These are phyloP conservation scores for Albugo laibachii DNA, from an alignment of 352 stramenopile species.

Conservation along the genomic window DNA sequence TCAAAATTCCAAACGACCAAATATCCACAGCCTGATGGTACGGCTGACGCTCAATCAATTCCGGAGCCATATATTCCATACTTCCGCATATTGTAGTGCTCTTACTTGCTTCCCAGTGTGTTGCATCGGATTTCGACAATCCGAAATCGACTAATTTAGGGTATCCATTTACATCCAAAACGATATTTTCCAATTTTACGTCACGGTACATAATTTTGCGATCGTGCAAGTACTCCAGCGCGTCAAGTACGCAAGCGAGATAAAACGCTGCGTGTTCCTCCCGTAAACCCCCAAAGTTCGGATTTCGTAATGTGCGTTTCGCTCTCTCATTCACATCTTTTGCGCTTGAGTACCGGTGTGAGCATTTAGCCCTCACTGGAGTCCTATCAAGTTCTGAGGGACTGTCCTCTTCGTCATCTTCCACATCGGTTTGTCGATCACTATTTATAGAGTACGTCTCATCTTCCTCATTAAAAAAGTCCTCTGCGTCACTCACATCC, in stretches of 20 bases:
- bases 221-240: slow-evolving; percentile 72
- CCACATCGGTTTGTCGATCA: neutral
- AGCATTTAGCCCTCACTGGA: slow-evolving; percentile 4
- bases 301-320: slow-evolving; percentile 15
- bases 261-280: slow-evolving; percentile 88
- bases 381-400: neutral
- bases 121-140: slow-evolving; percentile 28
- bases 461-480: slow-evolving; percentile 4
- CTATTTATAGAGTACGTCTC: slow-evolving; percentile 2
- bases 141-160: slow-evolving; percentile 55
- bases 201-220: slow-evolving; percentile 55
- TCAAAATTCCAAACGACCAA: slow-evolving; percentile 58
- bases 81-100: slow-evolving; percentile 47
- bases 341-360: too few species aligned
- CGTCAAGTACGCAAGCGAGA: slow-evolving; percentile 82
- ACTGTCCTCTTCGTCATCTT: neutral
- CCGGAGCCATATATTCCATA: slow-evolving; percentile 58
- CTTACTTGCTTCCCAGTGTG: slow-evolving; percentile 16
- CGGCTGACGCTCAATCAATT: slow-evolving; percentile 29
- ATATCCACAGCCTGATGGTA: slow-evolving; percentile 45
- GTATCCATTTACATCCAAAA: slow-evolving; percentile 78
- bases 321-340: slow-evolving; percentile 16
- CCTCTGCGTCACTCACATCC: slow-evolving; percentile 7
- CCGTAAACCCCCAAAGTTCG: slow-evolving; percentile 38
- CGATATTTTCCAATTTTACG: slow-evolving; percentile 77